Evolutionary conservation across 2,329 filamentous ascomycete species (phyloP).

Genomic region (Diaporthe sp.): DNA sequence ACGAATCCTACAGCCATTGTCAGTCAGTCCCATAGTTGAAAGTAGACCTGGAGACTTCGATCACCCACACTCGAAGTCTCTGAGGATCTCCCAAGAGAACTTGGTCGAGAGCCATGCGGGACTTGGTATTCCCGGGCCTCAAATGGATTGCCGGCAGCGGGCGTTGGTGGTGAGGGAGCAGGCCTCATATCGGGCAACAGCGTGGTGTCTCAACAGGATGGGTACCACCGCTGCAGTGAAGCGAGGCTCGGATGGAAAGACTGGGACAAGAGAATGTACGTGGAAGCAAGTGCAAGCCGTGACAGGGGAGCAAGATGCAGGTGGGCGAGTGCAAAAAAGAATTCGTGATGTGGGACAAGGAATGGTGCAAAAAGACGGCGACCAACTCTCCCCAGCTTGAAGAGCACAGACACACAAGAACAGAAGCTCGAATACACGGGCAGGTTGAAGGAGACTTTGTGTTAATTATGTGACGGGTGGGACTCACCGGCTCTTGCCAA

Average conservation of each 20-base stretch:
- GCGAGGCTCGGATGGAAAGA: too few species aligned
- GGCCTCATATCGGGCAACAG: conserved; percentile 21
- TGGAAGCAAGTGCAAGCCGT: conserved; percentile 7
- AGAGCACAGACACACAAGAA: conserved; percentile 14
- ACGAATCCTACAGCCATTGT: conserved; percentile 5
- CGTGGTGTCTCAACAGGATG: not conserved
- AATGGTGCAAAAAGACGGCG: not conserved
- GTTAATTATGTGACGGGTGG: conserved; percentile 7
- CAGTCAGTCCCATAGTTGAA: not conserved
- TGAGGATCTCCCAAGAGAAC: conserved; percentile 14
- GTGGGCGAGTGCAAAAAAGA: not conserved
- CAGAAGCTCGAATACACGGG: not conserved
- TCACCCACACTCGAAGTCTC: conserved; percentile 27
- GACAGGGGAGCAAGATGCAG: not conserved
- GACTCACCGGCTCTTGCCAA: not conserved
- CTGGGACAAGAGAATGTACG: not conserved
- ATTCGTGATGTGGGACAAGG: conserved; percentile 9
- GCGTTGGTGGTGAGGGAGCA: conserved; percentile 3
- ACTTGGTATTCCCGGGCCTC: conserved; percentile 38
- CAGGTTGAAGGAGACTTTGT: not conserved
- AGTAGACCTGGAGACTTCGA: not conserved
- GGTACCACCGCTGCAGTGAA: not conserved
- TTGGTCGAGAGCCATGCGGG: conserved; percentile 21
- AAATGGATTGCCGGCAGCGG: conserved; percentile 34
- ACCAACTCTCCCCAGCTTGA: not conserved